Evolutionary conservation across 140 eudicot genomes (phyloP).

Genomic region (Senecio squalidus): DNA sequence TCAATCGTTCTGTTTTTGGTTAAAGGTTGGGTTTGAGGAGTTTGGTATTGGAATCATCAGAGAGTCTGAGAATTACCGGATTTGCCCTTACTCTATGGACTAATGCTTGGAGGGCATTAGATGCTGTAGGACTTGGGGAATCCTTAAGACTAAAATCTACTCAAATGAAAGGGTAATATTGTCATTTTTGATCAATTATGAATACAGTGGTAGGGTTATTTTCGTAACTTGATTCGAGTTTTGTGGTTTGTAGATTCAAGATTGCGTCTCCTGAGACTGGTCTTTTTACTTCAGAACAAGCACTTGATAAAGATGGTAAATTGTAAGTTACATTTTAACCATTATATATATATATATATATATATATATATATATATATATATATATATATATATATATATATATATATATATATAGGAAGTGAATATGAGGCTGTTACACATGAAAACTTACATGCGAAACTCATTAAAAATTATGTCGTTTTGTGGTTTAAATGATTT

Average conservation of each 20-base stretch:
- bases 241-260: slow-evolving; percentile 33
- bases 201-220: neutral
- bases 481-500: no score
- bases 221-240: neutral
- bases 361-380: no score
- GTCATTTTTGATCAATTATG: neutral
- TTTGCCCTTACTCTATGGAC: slow-evolving; percentile 76
- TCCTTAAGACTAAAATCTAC: slow-evolving; percentile 39
- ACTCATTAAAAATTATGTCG: no score
- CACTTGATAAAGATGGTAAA: slow-evolving; percentile 28
- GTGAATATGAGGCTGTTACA: no score
- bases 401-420: no score
- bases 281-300: slow-evolving; percentile 26
- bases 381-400: no score
- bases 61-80: slow-evolving; percentile 54
- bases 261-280: slow-evolving; percentile 40
- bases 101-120: slow-evolving; percentile 83
- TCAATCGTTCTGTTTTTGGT: neutral
- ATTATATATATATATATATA: neutral
- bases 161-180: slow-evolving; percentile 46
- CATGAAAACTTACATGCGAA: no score
- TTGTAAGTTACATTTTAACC: slow-evolving; percentile 23
- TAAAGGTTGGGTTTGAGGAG: slow-evolving; percentile 73
- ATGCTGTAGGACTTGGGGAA: slow-evolving; percentile 67
- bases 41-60: slow-evolving; percentile 77